Base-by-base conservation (phyloP, 306 rosid genomes). In the Hippophae tibetana region DNA sequence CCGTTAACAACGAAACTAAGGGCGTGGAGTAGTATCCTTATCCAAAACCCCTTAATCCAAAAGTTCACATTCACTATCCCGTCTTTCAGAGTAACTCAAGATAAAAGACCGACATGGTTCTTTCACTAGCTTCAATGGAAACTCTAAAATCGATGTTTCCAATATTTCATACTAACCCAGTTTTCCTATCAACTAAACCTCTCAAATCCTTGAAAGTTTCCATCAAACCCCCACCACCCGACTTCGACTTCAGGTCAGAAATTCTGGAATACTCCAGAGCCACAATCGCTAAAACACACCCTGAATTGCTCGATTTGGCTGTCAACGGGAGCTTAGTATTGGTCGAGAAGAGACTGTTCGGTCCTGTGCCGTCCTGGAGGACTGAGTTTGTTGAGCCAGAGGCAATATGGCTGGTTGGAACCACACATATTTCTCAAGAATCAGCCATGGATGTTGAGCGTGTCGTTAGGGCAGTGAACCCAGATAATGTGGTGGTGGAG, bases 401-500 rank as follows among this genome's bases (percentile, higher is more conserved):
- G 54, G 76, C 43, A 3, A 83, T 83, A 38, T 90, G 92, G 96
- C 47, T 90, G 55, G 64, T 85, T 2, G 96, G 89, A 26, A 87
- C 98, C 1, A 58, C 72, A 13, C 95, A 83, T 73, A 73, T 81
- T 61, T 87, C 95, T 1, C 13, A 60, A 38, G 78, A 78, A 23
- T 90, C 96, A 1, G 87, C 86, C 25, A 1, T 31, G 61, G 86
- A 85, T 8, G 98, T 87, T 9, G 78, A 87, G 61, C 94, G 95
- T 3, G 90, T 92, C 7, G 82, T 87, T 1, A 73, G 69, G 10
- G 69, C 78, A 14, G 76, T 92, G 13, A 78, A 72, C 31, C 99
- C 93, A 0, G 95, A 92, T 58, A 83, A 88, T 65, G 95, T 85
- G 9, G 95, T 78, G 45, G 95, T 92, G 47, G 96, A 92, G 62